Conservation (phyloP, 2,329 filamentous ascomycete species). For the Monilinia vaccinii-corymbosi region DNA sequence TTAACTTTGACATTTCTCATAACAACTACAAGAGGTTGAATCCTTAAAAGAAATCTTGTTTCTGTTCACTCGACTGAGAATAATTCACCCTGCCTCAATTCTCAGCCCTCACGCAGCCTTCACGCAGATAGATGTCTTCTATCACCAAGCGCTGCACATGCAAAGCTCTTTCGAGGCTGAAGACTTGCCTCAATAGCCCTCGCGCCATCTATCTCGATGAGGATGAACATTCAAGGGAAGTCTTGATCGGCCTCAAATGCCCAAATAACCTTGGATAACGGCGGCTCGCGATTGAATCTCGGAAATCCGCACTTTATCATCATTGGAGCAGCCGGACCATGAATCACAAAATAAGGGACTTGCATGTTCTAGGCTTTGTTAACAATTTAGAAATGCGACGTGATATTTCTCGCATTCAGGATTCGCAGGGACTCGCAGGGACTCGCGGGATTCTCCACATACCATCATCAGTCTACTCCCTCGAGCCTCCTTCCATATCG, state of each 20-base stretch:
- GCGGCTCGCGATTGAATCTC: neutral
- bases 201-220: neutral
- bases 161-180: neutral
- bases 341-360: neutral
- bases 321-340: neutral
- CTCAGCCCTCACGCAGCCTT: neutral
- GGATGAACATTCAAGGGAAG: neutral
- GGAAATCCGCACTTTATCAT: neutral
- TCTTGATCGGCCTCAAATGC: neutral
- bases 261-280: neutral
- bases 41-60: neutral
- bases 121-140: too few relatives aligned
- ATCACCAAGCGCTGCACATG: neutral
- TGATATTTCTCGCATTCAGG: neutral
- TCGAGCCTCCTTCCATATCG: neutral
- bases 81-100: neutral
- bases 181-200: neutral
- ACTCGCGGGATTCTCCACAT: neutral
- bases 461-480: neutral
- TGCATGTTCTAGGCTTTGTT: neutral
- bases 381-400: neutral
- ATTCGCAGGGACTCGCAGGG: neutral
- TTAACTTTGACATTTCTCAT: too few relatives aligned
- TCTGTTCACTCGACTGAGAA: neutral
- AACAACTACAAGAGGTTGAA: too few relatives aligned